phyloP scores from a whole-genome alignment of 2,329 filamentous ascomycete species.

The Pseudofabraea citricarpa region DNA sequence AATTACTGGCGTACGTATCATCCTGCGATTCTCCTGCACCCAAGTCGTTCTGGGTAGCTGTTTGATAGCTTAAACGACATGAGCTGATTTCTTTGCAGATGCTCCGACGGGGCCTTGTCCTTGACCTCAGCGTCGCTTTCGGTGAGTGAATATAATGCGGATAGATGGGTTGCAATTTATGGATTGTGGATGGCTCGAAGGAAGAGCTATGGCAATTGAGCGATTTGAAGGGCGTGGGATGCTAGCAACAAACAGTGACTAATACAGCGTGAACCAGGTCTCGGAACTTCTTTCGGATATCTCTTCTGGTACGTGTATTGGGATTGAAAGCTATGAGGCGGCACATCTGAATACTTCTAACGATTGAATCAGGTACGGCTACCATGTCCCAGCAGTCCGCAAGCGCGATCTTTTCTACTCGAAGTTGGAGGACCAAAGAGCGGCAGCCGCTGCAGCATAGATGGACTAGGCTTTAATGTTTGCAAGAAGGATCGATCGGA shows the following conservation, averaged over 20 bases:
- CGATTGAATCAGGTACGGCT: conserved; percentile 28
- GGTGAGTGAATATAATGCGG: conserved; percentile 34
- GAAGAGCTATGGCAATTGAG: neutral
- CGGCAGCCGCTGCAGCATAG: conserved; percentile 24
- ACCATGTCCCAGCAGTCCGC: conserved; percentile 37
- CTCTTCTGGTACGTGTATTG: conserved; percentile 47
- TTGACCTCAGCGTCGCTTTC: conserved; percentile 52
- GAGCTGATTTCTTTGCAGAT: conserved; percentile 38
- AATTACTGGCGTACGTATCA: conserved; percentile 30
- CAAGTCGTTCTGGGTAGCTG: conserved; percentile 11
- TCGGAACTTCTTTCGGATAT: conserved; percentile 48
- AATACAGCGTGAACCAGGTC: conserved; percentile 33
- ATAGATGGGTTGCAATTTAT: neutral
- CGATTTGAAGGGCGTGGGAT: neutral
- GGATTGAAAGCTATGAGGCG: no score
- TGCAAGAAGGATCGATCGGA: no score
- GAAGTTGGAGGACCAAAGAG: conserved; percentile 34
- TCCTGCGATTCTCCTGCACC: no score
- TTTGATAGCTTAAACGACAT: conserved; percentile 6
- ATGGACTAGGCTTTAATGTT: no score
- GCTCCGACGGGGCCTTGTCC: conserved; percentile 52
- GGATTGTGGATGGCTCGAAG: conserved; percentile 1
- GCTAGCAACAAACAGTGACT: conserved; percentile 5
- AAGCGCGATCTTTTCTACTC: conserved; percentile 35
- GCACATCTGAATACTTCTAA: conserved; percentile 7